Conservation (phyloP, 73 alveolate genomes). For the Tetrahymena elliotti region DNA sequence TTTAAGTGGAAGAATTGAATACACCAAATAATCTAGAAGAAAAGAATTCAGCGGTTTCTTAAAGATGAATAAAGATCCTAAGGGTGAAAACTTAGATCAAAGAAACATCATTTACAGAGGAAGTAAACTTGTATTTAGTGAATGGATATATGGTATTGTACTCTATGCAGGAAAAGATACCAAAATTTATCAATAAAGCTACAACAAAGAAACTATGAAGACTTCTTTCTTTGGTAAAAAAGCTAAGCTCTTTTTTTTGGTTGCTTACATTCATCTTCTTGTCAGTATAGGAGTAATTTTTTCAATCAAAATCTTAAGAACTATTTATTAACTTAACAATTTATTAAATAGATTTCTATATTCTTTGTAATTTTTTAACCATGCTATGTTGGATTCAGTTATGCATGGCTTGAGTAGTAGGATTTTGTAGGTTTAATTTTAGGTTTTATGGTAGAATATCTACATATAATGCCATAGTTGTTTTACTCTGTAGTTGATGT, state of each 20-base stretch:
- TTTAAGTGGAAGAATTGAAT: not conserved
- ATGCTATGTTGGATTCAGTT: not conserved
- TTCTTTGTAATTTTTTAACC: not conserved
- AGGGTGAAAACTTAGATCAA: constrained; percentile 8
- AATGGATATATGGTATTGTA: not conserved
- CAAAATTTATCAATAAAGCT: not conserved
- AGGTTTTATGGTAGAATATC: not conserved
- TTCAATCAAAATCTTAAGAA: not conserved
- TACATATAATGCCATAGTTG: not conserved
- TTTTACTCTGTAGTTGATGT: not conserved
- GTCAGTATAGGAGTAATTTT: not conserved
- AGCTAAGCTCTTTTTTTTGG: not conserved
- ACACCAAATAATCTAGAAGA: not conserved
- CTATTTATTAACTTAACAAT: not conserved
- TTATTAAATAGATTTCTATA: not conserved
- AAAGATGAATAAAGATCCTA: constrained; percentile 37
- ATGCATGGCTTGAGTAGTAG: not conserved
- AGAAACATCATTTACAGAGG: constrained; percentile 17
- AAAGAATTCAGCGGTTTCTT: constrained; percentile 14
- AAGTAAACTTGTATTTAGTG: not conserved
- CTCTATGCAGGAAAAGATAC: not conserved
- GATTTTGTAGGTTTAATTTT: not conserved
- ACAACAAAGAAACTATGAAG: not conserved
- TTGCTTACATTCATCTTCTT: not conserved
- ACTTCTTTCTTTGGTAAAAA: not conserved